These are phyloP conservation scores for Hymenoscyphus fructigenus DNA, from an alignment of 2,329 filamentous ascomycete species.

Conservation along the genomic window DNA sequence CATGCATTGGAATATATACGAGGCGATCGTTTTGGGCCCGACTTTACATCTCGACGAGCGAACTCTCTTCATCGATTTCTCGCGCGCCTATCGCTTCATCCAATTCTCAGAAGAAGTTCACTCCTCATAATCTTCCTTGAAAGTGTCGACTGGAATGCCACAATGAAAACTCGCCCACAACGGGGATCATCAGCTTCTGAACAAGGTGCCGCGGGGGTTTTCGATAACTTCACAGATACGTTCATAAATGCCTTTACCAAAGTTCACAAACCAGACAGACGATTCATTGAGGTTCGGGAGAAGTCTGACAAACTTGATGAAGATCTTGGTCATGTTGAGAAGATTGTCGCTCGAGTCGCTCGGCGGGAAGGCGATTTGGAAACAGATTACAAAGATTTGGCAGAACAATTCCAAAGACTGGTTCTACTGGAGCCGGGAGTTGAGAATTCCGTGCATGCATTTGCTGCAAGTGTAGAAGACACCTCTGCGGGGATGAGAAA, in stretches of 20 bases:
- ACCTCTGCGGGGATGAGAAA: conserved; percentile 73
- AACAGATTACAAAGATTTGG: conserved; percentile 82
- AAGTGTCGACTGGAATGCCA: conserved; percentile 92
- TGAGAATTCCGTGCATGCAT: conserved; percentile 77
- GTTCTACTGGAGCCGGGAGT: conserved; percentile 86
- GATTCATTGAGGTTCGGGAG: conserved; percentile 92
- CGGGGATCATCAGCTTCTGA: conserved; percentile 56
- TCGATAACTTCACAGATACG: conserved; percentile 93
- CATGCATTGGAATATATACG: conserved; percentile 99
- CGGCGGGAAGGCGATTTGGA: conserved; percentile 86
- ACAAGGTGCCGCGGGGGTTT: conserved; percentile 65
- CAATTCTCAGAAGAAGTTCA: conserved; percentile 77
- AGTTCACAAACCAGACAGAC: conserved; percentile 89
- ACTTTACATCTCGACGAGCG: conserved; percentile 86
- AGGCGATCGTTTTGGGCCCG: conserved; percentile 88
- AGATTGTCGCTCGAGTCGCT: conserved; percentile 88
- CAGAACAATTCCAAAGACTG: conserved; percentile 92
- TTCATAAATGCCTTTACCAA: conserved; percentile 98
- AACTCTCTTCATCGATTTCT: conserved; percentile 92
- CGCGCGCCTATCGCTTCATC: conserved; percentile 81
- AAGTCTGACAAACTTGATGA: conserved; percentile 92
- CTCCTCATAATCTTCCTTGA: conserved; percentile 90
- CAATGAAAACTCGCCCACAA: conserved; percentile 77
- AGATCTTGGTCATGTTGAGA: conserved; percentile 88
- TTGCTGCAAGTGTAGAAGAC: conserved; percentile 82